phyloP scores from a whole-genome alignment of 306 rosid genomes.

The Potentilla sterilis region DNA sequence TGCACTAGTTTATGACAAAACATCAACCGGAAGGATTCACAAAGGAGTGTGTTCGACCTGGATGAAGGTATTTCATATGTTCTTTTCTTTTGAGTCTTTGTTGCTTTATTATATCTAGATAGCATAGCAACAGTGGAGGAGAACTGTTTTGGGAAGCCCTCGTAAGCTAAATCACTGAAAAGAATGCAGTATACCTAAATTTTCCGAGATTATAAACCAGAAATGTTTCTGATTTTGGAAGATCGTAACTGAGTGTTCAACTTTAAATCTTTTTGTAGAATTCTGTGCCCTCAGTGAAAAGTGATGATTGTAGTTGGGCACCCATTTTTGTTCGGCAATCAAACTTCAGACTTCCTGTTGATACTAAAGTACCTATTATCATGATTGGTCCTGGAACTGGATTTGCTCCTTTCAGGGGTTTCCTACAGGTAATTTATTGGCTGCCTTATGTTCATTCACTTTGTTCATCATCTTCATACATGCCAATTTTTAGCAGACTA shows the following conservation, averaged over 20 bases:
- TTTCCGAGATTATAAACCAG: not conserved
- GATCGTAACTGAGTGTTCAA: not conserved
- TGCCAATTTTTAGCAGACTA: slow-evolving; percentile 18
- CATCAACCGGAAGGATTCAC: slow-evolving; percentile 79
- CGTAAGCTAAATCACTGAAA: not conserved
- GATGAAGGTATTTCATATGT: slow-evolving; percentile 74
- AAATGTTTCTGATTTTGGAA: not conserved
- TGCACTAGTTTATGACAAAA: slow-evolving; percentile 79
- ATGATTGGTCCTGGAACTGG: slow-evolving; percentile 99
- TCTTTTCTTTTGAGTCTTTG: slow-evolving; percentile 15
- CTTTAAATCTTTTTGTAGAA: slow-evolving; percentile 40
- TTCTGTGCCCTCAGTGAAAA: slow-evolving; percentile 66
- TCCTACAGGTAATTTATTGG: slow-evolving; percentile 73
- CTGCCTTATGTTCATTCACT: slow-evolving; percentile 16
- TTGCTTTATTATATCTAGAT: not conserved
- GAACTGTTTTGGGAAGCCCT: not conserved
- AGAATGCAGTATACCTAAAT: not conserved
- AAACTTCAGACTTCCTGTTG: slow-evolving; percentile 85
- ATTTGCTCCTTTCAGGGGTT: slow-evolving; percentile 99
- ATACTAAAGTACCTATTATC: slow-evolving; percentile 71
- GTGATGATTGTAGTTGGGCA: slow-evolving; percentile 80
- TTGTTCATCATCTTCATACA: slow-evolving; percentile 5
- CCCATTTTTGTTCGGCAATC: slow-evolving; percentile 93
- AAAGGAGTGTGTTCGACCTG: slow-evolving; percentile 95
- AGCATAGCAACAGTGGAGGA: not conserved